These are phyloP conservation scores for Aspergillus pseudoterreus DNA, from an alignment of 2,329 filamentous ascomycete species.

Conservation along the genomic window DNA sequence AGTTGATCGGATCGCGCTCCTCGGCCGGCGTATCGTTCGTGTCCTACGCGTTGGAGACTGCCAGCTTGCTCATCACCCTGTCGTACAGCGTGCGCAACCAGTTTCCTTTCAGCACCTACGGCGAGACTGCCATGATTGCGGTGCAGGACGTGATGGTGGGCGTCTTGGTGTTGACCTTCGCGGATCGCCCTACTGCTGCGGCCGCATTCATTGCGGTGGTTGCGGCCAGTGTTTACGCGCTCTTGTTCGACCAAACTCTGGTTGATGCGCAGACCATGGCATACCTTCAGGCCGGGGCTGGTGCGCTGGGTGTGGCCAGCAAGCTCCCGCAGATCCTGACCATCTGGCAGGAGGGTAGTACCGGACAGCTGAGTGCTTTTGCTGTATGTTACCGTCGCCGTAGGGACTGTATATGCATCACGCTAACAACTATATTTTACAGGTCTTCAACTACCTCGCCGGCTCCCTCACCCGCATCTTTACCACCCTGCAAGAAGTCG, in stretches of 20 bases:
- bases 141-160: constrained; percentile 90
- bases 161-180: constrained; percentile 80
- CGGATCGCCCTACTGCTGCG: constrained; percentile 63
- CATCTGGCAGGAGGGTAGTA: constrained; percentile 79
- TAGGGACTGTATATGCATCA: not conserved
- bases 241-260: constrained; percentile 63
- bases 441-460: constrained; percentile 98
- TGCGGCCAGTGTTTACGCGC: constrained; percentile 62
- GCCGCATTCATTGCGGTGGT: constrained; percentile 76
- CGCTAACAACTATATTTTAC: constrained; percentile 3
- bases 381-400: constrained; percentile 60
- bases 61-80: constrained; percentile 80
- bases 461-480: constrained; percentile 94
- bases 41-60: constrained; percentile 88
- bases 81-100: constrained; percentile 88
- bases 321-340: constrained; percentile 92
- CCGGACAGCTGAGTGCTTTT: constrained; percentile 94
- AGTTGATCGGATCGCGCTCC: constrained; percentile 77
- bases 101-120: constrained; percentile 95
- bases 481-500: constrained; percentile 94
- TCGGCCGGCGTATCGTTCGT: constrained; percentile 83
- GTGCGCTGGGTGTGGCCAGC: constrained; percentile 76
- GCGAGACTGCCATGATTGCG: constrained; percentile 88
- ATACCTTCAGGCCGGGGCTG: constrained; percentile 79
- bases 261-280: constrained; percentile 65